Percentiles rank a stretch among this genome's conserved stretches.
Conservation (phyloP, 345 rosid genomes). For the Aquilaria yunnanensis region DNA sequence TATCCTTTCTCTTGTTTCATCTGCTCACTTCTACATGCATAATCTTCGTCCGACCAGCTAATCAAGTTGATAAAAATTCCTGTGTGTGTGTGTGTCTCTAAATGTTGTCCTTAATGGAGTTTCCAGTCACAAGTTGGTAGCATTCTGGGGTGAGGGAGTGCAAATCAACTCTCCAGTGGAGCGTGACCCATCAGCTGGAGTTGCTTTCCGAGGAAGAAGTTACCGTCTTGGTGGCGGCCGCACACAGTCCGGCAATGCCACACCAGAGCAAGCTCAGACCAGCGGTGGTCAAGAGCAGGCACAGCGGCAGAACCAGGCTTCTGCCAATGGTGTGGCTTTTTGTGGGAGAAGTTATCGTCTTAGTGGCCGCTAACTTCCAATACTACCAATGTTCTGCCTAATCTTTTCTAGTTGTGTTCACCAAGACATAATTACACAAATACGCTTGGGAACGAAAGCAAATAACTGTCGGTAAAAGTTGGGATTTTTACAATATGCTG, state of each 20-base stretch:
- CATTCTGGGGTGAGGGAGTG: conserved; percentile 40
- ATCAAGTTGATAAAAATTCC: no score
- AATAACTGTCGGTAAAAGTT: no score
- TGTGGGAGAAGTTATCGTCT: conserved; percentile 40
- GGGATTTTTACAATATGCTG: no score
- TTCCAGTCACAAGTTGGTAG: conserved; percentile 44
- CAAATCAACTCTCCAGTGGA: conserved; percentile 45
- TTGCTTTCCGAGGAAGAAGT: conserved; percentile 47
- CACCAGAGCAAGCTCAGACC: neutral
- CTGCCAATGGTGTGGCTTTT: conserved; percentile 28
- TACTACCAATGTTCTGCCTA: no score
- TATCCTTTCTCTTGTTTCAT: conserved; percentile 33
- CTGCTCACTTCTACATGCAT: neutral
- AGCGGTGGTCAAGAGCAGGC: neutral
- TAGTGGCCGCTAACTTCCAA: conserved; percentile 1
- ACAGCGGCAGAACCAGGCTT: conserved; percentile 9
- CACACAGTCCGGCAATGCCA: neutral
- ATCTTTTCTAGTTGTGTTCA: no score
- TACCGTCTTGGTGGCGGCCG: conserved; percentile 22
- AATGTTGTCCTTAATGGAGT: conserved; percentile 8
- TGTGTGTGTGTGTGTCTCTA: no score
- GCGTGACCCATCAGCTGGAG: conserved; percentile 34
- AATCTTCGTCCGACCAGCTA: no score
- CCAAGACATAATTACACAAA: no score
- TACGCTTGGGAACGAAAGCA: no score